Base-by-base conservation (phyloP, 2,329 filamentous ascomycete genomes). In the Microsporum audouinii region DNA sequence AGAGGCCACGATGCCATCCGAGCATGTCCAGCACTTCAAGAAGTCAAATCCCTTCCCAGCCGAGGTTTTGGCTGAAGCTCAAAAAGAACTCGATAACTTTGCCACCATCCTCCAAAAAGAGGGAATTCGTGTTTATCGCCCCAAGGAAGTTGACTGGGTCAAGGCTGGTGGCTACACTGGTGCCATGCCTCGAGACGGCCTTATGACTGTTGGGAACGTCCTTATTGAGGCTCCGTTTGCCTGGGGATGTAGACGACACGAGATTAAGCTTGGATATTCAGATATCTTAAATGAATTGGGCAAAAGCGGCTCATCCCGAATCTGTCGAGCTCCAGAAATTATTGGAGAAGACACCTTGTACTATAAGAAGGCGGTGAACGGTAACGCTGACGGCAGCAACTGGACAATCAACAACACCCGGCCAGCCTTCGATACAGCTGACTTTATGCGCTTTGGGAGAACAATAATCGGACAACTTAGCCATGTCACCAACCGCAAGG, bases 391-490 rank as follows among this genome's bases (percentile, higher is more conserved):
- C 5, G 51, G 7, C 27, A 36, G 49, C 12, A 58, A 47, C 10
- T 72, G 70, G 70, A 63, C 63, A 12, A 72, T 72, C 65, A 73
- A 73, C 60, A 71, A 73, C 61, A 66, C 59, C 23, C 66, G 71
- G 0, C 69, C 70, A 3, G 69, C 72, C 2, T 72, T 73, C 39
- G 71, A 73, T 58, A 68, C 69, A 23, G 71, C 71, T 5, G 71
- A 73, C 57, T 73, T 73, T 59, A 68, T 73, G 67, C 66, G 71
- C 1, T 69, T 73, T 41, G 72, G 71, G 17, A 69, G 67, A 41
- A 65, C 62, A 12, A 63, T 73, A 27, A 61, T 73, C 39, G 71
- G 68, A 2, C 71, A 74, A 59, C 61, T 67, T 27, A 72, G 70
- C 63, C 61, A 73, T 58, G 71, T 73, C 51, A 73, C 71, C 34